Evolutionary conservation across 2,329 filamentous ascomycete species (phyloP), one percentile per base, ranked within the genome.

Genomic region (Trichoderma koningiopsis): DNA sequence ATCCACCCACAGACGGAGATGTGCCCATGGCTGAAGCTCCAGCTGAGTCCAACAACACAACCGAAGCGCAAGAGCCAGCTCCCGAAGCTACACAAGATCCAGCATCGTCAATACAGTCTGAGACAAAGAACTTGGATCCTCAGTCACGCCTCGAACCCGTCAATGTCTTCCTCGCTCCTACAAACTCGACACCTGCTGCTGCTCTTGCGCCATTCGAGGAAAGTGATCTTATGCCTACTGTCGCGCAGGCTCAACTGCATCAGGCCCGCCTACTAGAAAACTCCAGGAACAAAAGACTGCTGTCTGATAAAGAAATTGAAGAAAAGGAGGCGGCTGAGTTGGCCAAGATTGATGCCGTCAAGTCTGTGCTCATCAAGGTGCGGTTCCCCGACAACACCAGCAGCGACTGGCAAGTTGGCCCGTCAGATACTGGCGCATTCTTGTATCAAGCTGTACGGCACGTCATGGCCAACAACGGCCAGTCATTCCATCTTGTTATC

Each of bases 321-420:
- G 89, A 90, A 29, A 88, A 89, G 72, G 89, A 89, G 40, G 84
- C 87, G 5, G 89, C 87, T 27, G 88, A 90, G 64, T 86, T 87
- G 58, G 88, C 89, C 35, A 90, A 85, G 72, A 82, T 94, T 1
- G 86, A 89, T 5, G 85, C 87, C 5, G 85, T 94, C 70, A 88
- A 87, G 62, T 87, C 88, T 37, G 87, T 97, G 37, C 86, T 88
- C 33, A 85, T 98, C 72, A 93, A 92, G 72, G 87, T 97, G 60
- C 91, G 94, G 31, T 94, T 97, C 74, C 95, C 95, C 0, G 94
- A 98, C 77, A 92, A 94, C 74, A 92, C 89, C 69, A 89, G 90
- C 65, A 88, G 94, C 37, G 88, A 93, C 63, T 90, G 90, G 81
- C 86, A 85, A n/a, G 89, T 96, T 73, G 86, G 84, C 1, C 88